Evolutionary conservation across 2,329 filamentous ascomycete genomes (phyloP).

Genomic region (Uncinocarpus reesii): DNA sequence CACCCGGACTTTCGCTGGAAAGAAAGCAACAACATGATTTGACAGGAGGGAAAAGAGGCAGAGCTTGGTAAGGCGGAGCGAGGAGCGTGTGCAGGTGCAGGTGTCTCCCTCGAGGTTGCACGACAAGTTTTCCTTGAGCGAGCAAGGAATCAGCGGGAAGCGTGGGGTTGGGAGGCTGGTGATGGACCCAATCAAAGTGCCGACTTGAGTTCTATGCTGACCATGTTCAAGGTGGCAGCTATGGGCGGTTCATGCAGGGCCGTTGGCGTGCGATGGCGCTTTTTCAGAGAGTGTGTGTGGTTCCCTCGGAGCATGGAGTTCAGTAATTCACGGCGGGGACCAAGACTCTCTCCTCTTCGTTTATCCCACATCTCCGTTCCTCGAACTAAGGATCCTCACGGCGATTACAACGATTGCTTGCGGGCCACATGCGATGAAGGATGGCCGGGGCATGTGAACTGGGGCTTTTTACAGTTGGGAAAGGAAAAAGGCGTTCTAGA

Average conservation of each 20-base stretch:
- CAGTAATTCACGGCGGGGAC: neutral
- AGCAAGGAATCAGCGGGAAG: slow-evolving; percentile 9
- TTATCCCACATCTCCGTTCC: neutral
- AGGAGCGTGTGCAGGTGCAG: too few species aligned
- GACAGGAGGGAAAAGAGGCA: neutral
- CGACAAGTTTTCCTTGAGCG: neutral
- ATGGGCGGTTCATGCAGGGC: slow-evolving; percentile 10
- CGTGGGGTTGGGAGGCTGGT: neutral
- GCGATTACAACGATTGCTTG: neutral
- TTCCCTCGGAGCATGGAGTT: neutral
- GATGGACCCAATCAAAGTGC: slow-evolving; percentile 4
- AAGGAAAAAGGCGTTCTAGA: slow-evolving; percentile 1
- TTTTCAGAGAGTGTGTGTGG: neutral
- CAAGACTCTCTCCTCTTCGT: neutral
- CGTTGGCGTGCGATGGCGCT: slow-evolving; percentile 2
- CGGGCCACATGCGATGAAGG: slow-evolving; percentile 5
- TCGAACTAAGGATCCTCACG: neutral
- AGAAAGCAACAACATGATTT: neutral
- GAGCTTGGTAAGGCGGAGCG: neutral
- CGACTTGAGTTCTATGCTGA: neutral
- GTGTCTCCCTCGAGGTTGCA: neutral
- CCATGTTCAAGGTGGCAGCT: neutral
- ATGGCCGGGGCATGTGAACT: neutral
- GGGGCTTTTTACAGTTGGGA: neutral
- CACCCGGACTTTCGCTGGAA: slow-evolving; percentile 4